These are phyloP conservation scores for Microstegium vimineum DNA, from an alignment of 176 grass and related monocot species.

Conservation along the genomic window DNA sequence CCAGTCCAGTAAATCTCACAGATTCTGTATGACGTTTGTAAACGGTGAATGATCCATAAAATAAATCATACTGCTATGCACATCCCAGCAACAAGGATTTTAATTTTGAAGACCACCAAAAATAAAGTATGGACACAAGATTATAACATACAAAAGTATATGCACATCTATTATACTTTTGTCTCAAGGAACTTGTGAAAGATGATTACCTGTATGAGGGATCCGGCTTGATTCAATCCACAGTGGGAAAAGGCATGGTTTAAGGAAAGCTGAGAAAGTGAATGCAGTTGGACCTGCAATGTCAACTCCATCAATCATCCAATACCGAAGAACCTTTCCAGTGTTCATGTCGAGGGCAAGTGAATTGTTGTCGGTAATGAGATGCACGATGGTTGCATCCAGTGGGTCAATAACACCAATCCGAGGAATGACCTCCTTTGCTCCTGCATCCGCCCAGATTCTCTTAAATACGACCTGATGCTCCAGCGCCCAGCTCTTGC, in stretches of 20 bases:
- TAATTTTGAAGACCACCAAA: background rate
- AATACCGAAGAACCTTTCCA: background rate
- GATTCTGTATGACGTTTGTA: no score
- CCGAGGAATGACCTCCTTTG: background rate
- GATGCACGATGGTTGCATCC: background rate
- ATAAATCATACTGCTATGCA: no score
- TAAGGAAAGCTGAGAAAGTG: background rate
- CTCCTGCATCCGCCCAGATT: background rate
- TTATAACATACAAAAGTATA: background rate
- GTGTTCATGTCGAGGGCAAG: conserved; percentile 3
- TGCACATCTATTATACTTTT: background rate
- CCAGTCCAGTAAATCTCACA: no score
- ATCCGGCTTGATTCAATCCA: conserved; percentile 9
- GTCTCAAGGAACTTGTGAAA: background rate
- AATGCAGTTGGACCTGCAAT: background rate
- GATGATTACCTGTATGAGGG: conserved; percentile 12
- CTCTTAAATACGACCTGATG: background rate
- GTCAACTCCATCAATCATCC: background rate
- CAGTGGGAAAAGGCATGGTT: background rate
- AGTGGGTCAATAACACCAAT: conserved; percentile 27
- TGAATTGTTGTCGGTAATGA: background rate
- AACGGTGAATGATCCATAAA: no score
- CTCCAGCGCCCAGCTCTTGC: conserved; percentile 16
- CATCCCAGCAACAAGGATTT: background rate
- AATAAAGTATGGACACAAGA: background rate